Evolutionary conservation across 75 land plant species (phyloP), one percentile per base, ranked within the genome.

Genomic region (Pinus albicaulis): DNA sequence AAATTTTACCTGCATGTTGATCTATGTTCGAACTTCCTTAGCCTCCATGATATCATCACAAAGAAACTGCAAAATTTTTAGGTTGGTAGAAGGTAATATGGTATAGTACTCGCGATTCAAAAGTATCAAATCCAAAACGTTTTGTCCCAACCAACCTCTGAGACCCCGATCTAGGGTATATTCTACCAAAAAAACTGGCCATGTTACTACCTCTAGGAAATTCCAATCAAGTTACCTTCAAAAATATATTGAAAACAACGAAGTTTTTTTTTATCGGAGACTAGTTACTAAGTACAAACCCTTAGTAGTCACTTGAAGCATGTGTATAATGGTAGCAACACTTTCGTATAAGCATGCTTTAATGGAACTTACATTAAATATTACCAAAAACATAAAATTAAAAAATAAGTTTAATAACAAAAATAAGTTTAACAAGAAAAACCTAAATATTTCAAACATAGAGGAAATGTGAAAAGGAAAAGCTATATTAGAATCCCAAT

Each of bases 31-130:
- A 56, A 89, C 25, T 77, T 93, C 98, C 11, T 77, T 93, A 70
- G 89, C 85, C 16, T 93, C 90, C 76, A 88, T 44, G 1, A 83
- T 88, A 76, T 91, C 89, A 78, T 93, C 98, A 79, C 98, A 95
- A 25, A 95, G 80, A n/a, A 93, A 86, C 76, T 90, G 91, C 76
- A 95, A 66, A 28, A 88, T 76, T 57, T 71, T 58, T 55, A 95
- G 76, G 84, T 95, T 95, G 57, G 78, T 77, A 23, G 76, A 72
- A 17, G 76, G 80, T 26, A 85, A 56, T 44, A 88, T 79, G 28
- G 72, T 71, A 61, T 91, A 94, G 65, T 88, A 93, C 23, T 95
- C 94, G 14, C 73, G 74, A 19, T 68, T 79, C 53, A 77, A 24
- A 68, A 80, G 55, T 38, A 84, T 76, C 12, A 60, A n/a, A 63